These are phyloP conservation scores for Hymenoscyphus linearis DNA, from an alignment of 2,329 filamentous ascomycete genomes.

Conservation along the genomic window DNA sequence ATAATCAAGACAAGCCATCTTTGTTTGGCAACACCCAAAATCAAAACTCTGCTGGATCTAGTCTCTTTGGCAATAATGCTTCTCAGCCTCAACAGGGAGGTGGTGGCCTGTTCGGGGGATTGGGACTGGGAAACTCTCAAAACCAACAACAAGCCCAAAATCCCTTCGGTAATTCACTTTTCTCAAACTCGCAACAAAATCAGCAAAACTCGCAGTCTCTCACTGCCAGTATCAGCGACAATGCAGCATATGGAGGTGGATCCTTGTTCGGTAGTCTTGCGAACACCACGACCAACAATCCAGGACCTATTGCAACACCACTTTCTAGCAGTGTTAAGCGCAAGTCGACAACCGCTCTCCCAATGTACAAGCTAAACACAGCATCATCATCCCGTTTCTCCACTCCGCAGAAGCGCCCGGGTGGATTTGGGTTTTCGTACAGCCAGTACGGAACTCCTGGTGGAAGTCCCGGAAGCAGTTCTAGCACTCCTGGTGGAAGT, in stretches of 20 bases:
- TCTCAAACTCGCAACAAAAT: conserved; percentile 51
- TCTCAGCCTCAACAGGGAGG: conserved; percentile 20
- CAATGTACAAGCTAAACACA: conserved; percentile 82
- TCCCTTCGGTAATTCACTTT: conserved; percentile 60
- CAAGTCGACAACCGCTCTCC: conserved; percentile 73
- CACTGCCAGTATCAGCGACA: conserved; percentile 73
- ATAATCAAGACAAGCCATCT: conserved; percentile 47
- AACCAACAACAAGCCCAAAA: conserved; percentile 42
- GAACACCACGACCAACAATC: conserved; percentile 58
- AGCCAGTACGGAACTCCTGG: conserved; percentile 66
- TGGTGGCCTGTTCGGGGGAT: conserved; percentile 29
- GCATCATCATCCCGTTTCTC: conserved; percentile 71
- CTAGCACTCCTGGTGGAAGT: conserved; percentile 38
- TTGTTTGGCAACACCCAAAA: conserved; percentile 39
- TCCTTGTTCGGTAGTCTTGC: conserved; percentile 76
- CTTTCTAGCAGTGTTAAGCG: conserved; percentile 67
- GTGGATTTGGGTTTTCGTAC: conserved; percentile 91
- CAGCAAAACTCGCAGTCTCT: conserved; percentile 55
- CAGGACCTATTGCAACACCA: conserved; percentile 88
- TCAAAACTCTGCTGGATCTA: conserved; percentile 39
- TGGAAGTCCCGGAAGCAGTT: conserved; percentile 52
- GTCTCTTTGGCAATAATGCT: conserved; percentile 47
- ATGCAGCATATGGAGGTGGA: conserved; percentile 85
- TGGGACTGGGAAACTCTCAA: conserved; percentile 24
- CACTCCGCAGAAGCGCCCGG: conserved; percentile 81